phyloP scores from a whole-genome alignment of 2,329 filamentous ascomycete genomes.

The Pseudogymnoascus sp. region DNA sequence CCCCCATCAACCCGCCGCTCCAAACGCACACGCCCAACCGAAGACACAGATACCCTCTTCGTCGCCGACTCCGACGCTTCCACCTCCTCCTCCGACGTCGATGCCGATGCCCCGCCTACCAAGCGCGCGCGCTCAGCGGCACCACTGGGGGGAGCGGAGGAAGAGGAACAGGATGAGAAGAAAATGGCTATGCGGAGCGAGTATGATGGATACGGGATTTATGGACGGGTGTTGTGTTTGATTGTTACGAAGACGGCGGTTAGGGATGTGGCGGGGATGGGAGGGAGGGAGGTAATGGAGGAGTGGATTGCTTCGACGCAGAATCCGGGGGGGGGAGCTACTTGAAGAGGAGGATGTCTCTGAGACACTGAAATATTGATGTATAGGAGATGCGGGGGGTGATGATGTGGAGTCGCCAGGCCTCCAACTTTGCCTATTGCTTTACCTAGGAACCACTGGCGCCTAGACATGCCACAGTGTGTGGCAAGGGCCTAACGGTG shows the following conservation, averaged over 20 bases:
- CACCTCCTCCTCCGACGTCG: conserved; percentile 16
- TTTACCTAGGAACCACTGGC: background rate
- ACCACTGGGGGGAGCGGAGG: conserved; percentile 23
- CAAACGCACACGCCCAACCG: conserved; percentile 22
- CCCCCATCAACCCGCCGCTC: conserved; percentile 20
- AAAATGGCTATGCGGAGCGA: conserved; percentile 78
- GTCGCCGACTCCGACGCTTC: background rate
- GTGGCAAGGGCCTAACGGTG: background rate
- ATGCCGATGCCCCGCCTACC: conserved; percentile 32
- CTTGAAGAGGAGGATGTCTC: background rate
- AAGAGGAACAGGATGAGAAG: conserved; percentile 67
- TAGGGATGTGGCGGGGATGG: conserved; percentile 27
- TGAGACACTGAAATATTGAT: background rate
- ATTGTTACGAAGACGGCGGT: conserved; percentile 54
- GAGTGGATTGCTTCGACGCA: conserved; percentile 81
- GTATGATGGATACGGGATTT: conserved; percentile 95
- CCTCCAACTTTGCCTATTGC: background rate
- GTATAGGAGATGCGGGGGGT: background rate
- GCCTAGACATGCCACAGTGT: background rate
- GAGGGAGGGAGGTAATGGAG: conserved; percentile 67
- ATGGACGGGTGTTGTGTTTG: conserved; percentile 84
- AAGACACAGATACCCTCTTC: conserved; percentile 19
- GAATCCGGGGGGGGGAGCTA: conserved; percentile 33
- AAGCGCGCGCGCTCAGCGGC: conserved; percentile 38
- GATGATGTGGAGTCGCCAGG: background rate